Evolutionary conservation across 495 filamentous ascomycete genomes (phyloP), one percentile per base, ranked within the genome.

Genomic region (Tuber melanosporum): DNA sequence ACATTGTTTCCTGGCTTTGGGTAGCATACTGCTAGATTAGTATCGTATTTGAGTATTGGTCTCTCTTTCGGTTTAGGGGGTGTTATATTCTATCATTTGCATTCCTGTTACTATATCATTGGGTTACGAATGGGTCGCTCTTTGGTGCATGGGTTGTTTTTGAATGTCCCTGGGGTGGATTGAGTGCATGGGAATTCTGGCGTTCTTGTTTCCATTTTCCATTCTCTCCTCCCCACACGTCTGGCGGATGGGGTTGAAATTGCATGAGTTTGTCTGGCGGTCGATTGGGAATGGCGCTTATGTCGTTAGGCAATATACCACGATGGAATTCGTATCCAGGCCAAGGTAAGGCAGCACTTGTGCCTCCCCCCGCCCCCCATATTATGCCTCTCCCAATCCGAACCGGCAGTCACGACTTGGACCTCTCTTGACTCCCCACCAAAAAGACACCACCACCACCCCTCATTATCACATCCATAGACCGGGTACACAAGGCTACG

Each of bases 1-100:
- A 66, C 70, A 36, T 70, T 82, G 52, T 81, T 82, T 71, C 76
- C 79, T 43, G 76, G 73, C 43, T 82, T 82, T n/a, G 79, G 20
- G 26, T 26, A n/a, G 42, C 26, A 12, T 52, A n/a, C 62, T 42
- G 66, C 44, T n/a, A n/a, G 6, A 44, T 45, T 72, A 32, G 52
- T 45, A 26, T 22, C 36, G 12, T 72, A 20, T 12, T 69, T 39
- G 19, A 39, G 47, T 71, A 76, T 75, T 46, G 45, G 17, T 47
- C 20, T 39, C 43, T 26, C 44, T 26, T 36, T 43, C 7, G 26
- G 43, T 36, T 20, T 46, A 41, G 22, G 22, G n/a, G 66, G 66
- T 74, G 45, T 62, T 47, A 75, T 73, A 62, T 79, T 49, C 47
- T 80, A 66, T 76, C 75, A 80, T 77, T 72, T 49, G 69, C 32